Percentiles rank a stretch among this genome's conserved stretches.
These are phyloP conservation scores for Clathrus columnatus DNA, from an alignment of 768 basidiomycete species.

Conservation along the genomic window DNA sequence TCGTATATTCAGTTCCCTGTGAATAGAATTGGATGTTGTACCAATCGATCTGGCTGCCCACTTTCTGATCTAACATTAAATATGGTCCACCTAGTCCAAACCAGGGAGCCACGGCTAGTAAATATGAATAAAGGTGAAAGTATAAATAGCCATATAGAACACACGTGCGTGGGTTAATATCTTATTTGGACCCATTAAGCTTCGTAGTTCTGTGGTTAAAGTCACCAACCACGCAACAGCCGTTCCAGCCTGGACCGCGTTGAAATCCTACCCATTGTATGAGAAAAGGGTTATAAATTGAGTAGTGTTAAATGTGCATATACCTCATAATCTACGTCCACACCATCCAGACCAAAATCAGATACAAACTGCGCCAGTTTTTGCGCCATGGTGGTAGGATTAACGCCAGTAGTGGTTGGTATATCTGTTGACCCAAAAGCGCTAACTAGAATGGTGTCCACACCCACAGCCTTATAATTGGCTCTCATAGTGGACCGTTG, in stretches of 20 bases:
- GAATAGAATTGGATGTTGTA: conserved; percentile 15
- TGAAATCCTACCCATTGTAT: background rate
- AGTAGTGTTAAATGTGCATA: no score
- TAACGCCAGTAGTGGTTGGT: conserved; percentile 7
- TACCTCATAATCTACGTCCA: conserved; percentile 15
- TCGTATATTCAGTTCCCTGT: conserved; percentile 9
- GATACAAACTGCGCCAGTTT: conserved; percentile 10
- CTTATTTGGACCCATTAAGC: conserved; percentile 12
- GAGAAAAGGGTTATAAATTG: background rate
- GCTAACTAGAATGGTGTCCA: conserved; percentile 55
- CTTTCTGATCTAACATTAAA: conserved; percentile 19
- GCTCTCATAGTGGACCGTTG: conserved; percentile 41
- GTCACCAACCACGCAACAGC: conserved; percentile 11
- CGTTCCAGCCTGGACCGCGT: conserved; percentile 1
- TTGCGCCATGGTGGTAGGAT: conserved; percentile 4
- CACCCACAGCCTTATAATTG: conserved; percentile 47
- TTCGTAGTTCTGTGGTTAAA: conserved; percentile 5
- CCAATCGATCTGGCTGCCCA: conserved; percentile 25
- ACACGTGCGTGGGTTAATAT: conserved; percentile 7
- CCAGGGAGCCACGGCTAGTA: background rate
- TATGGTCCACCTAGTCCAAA: conserved; percentile 23
- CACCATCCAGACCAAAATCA: conserved; percentile 14
- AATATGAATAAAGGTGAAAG: background rate
- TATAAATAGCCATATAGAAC: background rate
- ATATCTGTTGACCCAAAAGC: conserved; percentile 35